Percentiles rank a stretch among this genome's conserved stretches.
Evolutionary conservation across 1,284 basidiomycete species (phyloP).

Genomic region (Abortiporus biennis): DNA sequence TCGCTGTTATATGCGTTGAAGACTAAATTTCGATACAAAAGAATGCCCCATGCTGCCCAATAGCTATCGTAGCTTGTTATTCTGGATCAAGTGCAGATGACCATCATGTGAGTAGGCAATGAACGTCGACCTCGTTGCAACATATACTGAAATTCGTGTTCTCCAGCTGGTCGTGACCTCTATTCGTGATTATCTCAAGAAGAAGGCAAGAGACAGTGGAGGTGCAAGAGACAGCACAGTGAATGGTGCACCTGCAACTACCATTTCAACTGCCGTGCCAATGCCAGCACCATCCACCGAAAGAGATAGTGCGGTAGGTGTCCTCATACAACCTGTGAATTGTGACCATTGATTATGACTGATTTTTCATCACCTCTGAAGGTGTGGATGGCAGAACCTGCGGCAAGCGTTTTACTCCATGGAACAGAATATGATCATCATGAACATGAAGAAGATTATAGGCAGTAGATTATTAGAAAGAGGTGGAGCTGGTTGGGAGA

Average conservation of each 20-base stretch:
- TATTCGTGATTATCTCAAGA: conserved; percentile 64
- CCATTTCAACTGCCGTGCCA: conserved; percentile 11
- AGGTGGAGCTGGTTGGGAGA: no score
- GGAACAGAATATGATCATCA: conserved; percentile 14
- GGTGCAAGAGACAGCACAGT: no score
- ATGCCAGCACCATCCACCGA: conserved; percentile 24
- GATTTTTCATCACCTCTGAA: conserved; percentile 4
- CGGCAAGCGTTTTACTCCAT: conserved; percentile 12
- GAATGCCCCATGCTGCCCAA: conserved; percentile 78
- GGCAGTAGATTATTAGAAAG: conserved; percentile 13
- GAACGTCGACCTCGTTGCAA: neutral
- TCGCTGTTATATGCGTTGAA: neutral
- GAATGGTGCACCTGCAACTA: conserved; percentile 12
- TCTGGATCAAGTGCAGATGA: conserved; percentile 79
- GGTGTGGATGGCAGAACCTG: conserved; percentile 16
- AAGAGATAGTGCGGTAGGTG: conserved; percentile 15
- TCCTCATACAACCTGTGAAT: neutral
- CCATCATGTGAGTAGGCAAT: conserved; percentile 49
- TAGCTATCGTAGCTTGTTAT: conserved; percentile 73
- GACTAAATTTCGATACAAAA: conserved; percentile 20
- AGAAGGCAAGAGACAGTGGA: conserved; percentile 40
- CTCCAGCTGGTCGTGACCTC: conserved; percentile 57
- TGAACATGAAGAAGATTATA: conserved; percentile 16
- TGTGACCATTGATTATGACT: conserved; percentile 2
- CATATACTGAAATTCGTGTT: conserved; percentile 1